Conservation (phyloP, 2,329 filamentous ascomycete genomes). For the Fusarium goolgardi region DNA sequence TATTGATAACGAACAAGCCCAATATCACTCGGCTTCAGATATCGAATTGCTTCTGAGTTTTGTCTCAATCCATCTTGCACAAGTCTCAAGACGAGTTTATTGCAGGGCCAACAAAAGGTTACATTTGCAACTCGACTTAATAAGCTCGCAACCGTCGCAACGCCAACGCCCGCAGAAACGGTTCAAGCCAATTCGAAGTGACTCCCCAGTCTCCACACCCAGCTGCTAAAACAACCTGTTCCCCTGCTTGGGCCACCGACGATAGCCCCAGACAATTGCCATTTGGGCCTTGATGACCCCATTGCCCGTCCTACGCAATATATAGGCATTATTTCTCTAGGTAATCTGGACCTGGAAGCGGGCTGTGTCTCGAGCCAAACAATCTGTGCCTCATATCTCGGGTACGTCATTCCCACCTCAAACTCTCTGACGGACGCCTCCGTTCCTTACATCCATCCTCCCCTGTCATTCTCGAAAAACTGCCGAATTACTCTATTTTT, state of each 20-base stretch:
- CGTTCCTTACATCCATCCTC: slow-evolving; percentile 22
- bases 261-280: slow-evolving; percentile 13
- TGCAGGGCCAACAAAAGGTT: neutral
- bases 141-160: slow-evolving; percentile 10
- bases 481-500: slow-evolving; percentile 4
- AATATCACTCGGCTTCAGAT: neutral
- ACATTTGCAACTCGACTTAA: slow-evolving; percentile 4
- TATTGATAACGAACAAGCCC: slow-evolving; percentile 1
- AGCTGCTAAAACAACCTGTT: slow-evolving; percentile 21
- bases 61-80: neutral
- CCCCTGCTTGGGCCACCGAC: slow-evolving; percentile 10
- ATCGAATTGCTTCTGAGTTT: neutral
- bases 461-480: slow-evolving; percentile 20
- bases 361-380: slow-evolving; percentile 34
- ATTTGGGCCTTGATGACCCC: slow-evolving; percentile 18
- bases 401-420: slow-evolving; percentile 22
- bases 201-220: slow-evolving; percentile 16
- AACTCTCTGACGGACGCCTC: slow-evolving; percentile 14
- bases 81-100: slow-evolving; percentile 1
- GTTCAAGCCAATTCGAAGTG: slow-evolving; percentile 12
- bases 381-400: slow-evolving; percentile 14
- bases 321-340: slow-evolving; percentile 29
- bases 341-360: slow-evolving; percentile 27
- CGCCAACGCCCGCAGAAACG: slow-evolving; percentile 26
- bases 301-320: slow-evolving; percentile 23